Evolutionary conservation across 2,329 filamentous ascomycete species (phyloP).

Genomic region (Tolypocladium amazonense): DNA sequence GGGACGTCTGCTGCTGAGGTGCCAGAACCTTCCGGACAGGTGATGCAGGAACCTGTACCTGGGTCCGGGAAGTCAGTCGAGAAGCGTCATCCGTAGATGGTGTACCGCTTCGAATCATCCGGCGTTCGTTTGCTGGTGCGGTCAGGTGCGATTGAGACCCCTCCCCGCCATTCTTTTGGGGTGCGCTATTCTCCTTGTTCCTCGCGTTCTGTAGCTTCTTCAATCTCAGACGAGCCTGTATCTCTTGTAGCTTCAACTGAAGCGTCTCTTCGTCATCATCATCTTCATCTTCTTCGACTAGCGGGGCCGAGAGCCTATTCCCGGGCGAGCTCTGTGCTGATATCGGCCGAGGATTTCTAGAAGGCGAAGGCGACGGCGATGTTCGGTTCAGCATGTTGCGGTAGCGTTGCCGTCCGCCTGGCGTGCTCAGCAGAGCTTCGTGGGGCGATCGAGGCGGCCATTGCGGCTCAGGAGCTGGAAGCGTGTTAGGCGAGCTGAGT

Average conservation of each 20-base stretch:
- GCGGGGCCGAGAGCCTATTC: conserved; percentile 22
- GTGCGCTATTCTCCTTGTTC: conserved; percentile 8
- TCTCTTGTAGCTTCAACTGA: conserved; percentile 75
- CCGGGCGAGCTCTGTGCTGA: conserved; percentile 4
- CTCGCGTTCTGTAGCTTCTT: conserved; percentile 67
- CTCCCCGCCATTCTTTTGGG: conserved; percentile 11
- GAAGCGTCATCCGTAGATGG: conserved; percentile 12
- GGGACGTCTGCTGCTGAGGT: conserved; percentile 53
- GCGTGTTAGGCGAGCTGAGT: not conserved
- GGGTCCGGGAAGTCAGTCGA: conserved; percentile 12
- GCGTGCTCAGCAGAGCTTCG: conserved; percentile 56
- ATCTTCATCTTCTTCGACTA: conserved; percentile 29
- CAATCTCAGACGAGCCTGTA: conserved; percentile 76
- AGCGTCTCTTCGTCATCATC: conserved; percentile 84
- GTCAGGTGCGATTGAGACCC: conserved; percentile 8
- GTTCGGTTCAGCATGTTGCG: conserved; percentile 55
- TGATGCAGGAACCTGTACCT: conserved; percentile 65
- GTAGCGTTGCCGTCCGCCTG: conserved; percentile 67
- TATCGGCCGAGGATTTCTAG: conserved; percentile 11
- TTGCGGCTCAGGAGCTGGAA: conserved; percentile 34
- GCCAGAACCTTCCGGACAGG: conserved; percentile 53
- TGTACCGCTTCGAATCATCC: conserved; percentile 14
- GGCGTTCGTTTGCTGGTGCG: conserved; percentile 10
- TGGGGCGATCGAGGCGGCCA: conserved; percentile 60
- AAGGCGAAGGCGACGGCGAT: conserved; percentile 59